A percentile compares a stretch with the other conserved stretches of the same genome.
Evolutionary conservation across 768 basidiomycete species (phyloP).

Genomic region (Neoboletus brunneissimus): DNA sequence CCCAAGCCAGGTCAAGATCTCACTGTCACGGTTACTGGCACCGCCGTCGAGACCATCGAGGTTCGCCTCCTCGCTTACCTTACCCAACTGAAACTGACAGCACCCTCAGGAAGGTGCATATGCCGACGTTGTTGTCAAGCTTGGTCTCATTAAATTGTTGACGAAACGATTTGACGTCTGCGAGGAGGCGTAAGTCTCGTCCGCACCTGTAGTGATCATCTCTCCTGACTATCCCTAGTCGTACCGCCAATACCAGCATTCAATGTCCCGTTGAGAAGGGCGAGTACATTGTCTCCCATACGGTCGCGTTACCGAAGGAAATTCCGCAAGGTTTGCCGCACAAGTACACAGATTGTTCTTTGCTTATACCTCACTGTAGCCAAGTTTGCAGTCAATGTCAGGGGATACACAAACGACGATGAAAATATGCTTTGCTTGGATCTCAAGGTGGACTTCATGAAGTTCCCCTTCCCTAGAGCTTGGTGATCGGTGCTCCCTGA

Average conservation of each 20-base stretch:
- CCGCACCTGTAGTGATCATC: not conserved
- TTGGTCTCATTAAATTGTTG: slow-evolving; percentile 91
- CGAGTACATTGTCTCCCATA: slow-evolving; percentile 70
- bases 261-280: slow-evolving; percentile 84
- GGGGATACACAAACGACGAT: slow-evolving; percentile 68
- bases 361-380: slow-evolving; percentile 45
- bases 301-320: slow-evolving; percentile 84
- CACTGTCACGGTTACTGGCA: slow-evolving; percentile 77
- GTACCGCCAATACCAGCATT: slow-evolving; percentile 68
- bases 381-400: slow-evolving; percentile 73
- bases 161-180: slow-evolving; percentile 84
- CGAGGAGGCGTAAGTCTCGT: slow-evolving; percentile 77
- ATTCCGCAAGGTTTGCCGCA: slow-evolving; percentile 68
- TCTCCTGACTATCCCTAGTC: slow-evolving; percentile 40
- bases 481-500: slow-evolving; percentile 24
- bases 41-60: slow-evolving; percentile 57
- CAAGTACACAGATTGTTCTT: not conserved
- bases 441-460: slow-evolving; percentile 76
- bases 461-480: slow-evolving; percentile 23
- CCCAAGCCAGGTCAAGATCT: slow-evolving; percentile 84
- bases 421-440: slow-evolving; percentile 78
- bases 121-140: slow-evolving; percentile 86
- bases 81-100: slow-evolving; percentile 8
- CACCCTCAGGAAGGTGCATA: slow-evolving; percentile 79
- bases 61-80: slow-evolving; percentile 39